Evolutionary conservation across 805 yeast species (phyloP), one percentile per base, ranked within the genome.

Genomic region (Metschnikowia chrysomelidarum): DNA sequence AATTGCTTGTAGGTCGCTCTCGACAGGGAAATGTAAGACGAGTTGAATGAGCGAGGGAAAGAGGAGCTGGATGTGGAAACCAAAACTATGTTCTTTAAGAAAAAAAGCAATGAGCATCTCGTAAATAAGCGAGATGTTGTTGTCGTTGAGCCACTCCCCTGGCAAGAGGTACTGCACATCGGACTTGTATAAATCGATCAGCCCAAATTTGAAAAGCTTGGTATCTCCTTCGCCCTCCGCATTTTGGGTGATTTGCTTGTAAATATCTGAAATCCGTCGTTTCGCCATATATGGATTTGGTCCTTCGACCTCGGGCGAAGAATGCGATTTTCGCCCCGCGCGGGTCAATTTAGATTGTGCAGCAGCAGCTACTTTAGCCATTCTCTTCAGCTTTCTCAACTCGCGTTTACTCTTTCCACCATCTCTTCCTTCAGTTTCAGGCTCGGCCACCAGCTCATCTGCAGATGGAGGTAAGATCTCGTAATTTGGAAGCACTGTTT

Each of bases 111-210:
- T 34, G 26, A 64, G 41, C 40, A 70, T 68, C 50, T 81, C 87
- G 54, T 69, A 84, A 13, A 80, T 57, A 36, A 82, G 75, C 0
- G 82, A 64, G 24, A 84, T 71, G 46, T 81, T 76, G 49, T 80
- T 80, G 50, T 83, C 91, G 48, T 79, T 80, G 19, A 84, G 60
- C 91, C 93, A 84, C 51, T 81, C 82, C 22, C 75, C 83, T 13
- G 80, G 78, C 32, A 67, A 60, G 11, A 84, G 56, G 46, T 75
- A 79, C 28, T 60, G 64, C 7, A 82, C 44, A 51, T 85, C 93
- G 15, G 73, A 75, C 35, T 68, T 64, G 48, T 77, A 77, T 2
- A 82, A 57, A 1, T 82, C 71, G 7, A 79, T 69, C 42, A 80
- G 81, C 35, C 73, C 72, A 47, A 69, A 75, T 41, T 76, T 77